Evolutionary conservation across 768 basidiomycete species (phyloP).

Genomic region (Mycena indigotica): DNA sequence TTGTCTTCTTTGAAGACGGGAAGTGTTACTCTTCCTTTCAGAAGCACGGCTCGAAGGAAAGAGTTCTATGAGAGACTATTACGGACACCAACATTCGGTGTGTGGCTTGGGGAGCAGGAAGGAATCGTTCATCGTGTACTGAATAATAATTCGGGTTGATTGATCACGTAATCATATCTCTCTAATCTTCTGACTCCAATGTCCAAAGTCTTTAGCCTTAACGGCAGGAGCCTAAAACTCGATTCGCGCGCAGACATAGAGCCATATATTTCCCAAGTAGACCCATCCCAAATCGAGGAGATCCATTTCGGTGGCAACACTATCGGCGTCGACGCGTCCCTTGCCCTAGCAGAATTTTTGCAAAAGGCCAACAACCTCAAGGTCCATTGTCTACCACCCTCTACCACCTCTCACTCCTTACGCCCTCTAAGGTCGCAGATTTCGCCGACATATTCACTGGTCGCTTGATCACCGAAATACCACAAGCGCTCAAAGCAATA

Average conservation of each 20-base stretch:
- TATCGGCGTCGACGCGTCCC: constrained; percentile 86
- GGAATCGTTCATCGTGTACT: constrained; percentile 64
- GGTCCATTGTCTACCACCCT: constrained; percentile 44
- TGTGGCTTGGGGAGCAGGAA: constrained; percentile 81
- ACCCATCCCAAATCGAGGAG: constrained; percentile 74
- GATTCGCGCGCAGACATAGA: constrained; percentile 74
- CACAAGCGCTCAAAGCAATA: constrained; percentile 81
- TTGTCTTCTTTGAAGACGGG: constrained; percentile 65
- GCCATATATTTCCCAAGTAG: constrained; percentile 66
- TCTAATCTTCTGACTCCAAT: too few species aligned
- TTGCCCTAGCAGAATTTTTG: constrained; percentile 80
- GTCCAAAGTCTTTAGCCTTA: constrained; percentile 44
- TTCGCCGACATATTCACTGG: constrained; percentile 98
- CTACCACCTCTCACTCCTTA: constrained; percentile 2
- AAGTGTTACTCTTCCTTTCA: constrained; percentile 75
- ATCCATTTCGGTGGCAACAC: constrained; percentile 95
- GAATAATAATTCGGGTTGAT: too few species aligned
- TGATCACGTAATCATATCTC: too few species aligned
- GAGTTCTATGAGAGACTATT: constrained; percentile 83
- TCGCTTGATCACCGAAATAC: constrained; percentile 94
- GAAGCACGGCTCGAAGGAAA: constrained; percentile 59
- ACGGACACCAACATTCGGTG: constrained; percentile 72
- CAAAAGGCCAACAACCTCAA: constrained; percentile 66
- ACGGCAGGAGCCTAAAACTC: constrained; percentile 78
- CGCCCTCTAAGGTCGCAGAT: constrained; percentile 74